These are phyloP conservation scores for Emydomyces testavorans DNA, from an alignment of 2,329 filamentous ascomycete genomes.

Conservation along the genomic window DNA sequence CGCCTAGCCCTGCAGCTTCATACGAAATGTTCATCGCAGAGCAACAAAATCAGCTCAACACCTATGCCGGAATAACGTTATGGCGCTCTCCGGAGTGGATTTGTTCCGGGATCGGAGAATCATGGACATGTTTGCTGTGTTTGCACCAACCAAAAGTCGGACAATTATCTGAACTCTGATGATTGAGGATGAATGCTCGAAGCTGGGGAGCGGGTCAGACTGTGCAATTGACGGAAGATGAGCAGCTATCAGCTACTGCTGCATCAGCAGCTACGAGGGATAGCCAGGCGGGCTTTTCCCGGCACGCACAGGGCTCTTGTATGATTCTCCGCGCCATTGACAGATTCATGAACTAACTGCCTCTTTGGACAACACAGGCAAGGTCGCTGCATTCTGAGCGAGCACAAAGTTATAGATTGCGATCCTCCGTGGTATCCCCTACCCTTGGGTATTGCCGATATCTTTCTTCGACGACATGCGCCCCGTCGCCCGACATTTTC, in stretches of 20 bases:
- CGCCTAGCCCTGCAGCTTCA: too few species aligned
- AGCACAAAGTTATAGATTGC: constrained; percentile 5
- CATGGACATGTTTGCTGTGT: constrained; percentile 11
- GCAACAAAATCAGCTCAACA: too few species aligned
- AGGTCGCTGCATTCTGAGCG: constrained; percentile 1
- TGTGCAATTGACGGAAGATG: constrained; percentile 8
- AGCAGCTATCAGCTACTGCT: constrained; percentile 9
- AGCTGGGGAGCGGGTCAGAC: background rate
- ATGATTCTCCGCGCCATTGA: background rate
- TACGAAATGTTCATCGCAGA: too few species aligned
- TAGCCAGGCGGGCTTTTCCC: constrained; percentile 7
- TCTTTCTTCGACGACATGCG: constrained; percentile 13
- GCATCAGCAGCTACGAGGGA: constrained; percentile 7
- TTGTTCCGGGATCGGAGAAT: constrained; percentile 3
- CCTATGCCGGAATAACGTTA: too few species aligned
- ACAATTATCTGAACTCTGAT: constrained; percentile 5
- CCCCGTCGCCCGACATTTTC: constrained; percentile 14
- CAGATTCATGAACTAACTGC: background rate
- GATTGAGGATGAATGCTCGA: too few species aligned
- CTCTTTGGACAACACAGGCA: background rate
- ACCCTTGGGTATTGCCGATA: background rate
- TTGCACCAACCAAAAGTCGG: constrained; percentile 11
- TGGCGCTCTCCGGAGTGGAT: too few species aligned
- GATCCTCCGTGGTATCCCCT: background rate
- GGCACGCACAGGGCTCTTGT: constrained; percentile 3